A percentile compares a stretch with the other conserved stretches of the same genome.
Evolutionary conservation across 1,284 basidiomycete genomes (phyloP).

Genomic region (Cryptococcus jaspeensis): DNA sequence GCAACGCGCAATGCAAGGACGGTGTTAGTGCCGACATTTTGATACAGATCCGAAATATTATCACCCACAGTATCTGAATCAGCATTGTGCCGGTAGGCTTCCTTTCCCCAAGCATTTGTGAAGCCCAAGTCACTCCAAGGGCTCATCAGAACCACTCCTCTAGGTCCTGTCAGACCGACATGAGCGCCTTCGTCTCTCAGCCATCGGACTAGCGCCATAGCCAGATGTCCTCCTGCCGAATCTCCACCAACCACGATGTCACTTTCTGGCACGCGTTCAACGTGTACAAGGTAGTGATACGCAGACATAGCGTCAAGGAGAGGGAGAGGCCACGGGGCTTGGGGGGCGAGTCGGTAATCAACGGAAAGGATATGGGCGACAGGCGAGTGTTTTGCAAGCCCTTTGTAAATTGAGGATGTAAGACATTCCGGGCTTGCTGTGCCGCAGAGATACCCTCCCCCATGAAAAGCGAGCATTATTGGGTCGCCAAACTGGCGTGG

Average conservation of each 20-base stretch:
- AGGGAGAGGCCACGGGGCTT: slow-evolving; percentile 60
- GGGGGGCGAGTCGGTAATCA: slow-evolving; percentile 41
- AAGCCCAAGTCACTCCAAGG: slow-evolving; percentile 61
- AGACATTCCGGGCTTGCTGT: slow-evolving; percentile 43
- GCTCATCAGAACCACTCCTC: slow-evolving; percentile 59
- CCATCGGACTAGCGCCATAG: slow-evolving; percentile 54
- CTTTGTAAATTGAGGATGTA: slow-evolving; percentile 38
- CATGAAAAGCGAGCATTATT: slow-evolving; percentile 42
- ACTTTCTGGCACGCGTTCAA: slow-evolving; percentile 54
- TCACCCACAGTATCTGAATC: slow-evolving; percentile 33
- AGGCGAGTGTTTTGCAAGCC: slow-evolving; percentile 36
- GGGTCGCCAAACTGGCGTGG: slow-evolving; percentile 32
- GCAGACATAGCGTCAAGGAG: slow-evolving; percentile 63
- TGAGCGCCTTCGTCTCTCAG: slow-evolving; percentile 33
- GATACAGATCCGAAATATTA: not conserved
- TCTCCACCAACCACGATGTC: slow-evolving; percentile 67
- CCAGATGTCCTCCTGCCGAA: slow-evolving; percentile 69
- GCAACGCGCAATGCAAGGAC: not conserved
- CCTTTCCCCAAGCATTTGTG: slow-evolving; percentile 41
- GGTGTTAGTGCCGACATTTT: not conserved
- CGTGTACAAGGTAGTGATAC: slow-evolving; percentile 61
- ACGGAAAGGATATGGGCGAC: slow-evolving; percentile 44
- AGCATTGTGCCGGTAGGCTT: slow-evolving; percentile 29
- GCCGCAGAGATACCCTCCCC: slow-evolving; percentile 45
- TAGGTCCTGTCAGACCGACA: slow-evolving; percentile 48